These are phyloP conservation scores for Sporisorium scitamineum DNA, from an alignment of 1,284 basidiomycete species.

Conservation along the genomic window DNA sequence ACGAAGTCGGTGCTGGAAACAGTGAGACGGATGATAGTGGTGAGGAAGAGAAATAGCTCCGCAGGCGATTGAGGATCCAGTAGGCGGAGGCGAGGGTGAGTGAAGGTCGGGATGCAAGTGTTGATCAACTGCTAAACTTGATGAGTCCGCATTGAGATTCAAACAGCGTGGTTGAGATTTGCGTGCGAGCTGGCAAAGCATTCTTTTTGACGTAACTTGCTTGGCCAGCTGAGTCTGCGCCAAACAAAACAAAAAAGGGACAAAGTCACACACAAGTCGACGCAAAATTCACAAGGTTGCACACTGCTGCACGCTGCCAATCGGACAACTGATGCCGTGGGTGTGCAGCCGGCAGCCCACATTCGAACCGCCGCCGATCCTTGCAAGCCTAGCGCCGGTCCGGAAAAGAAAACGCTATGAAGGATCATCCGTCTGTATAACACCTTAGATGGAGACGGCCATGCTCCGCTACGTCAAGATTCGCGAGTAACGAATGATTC, in stretches of 20 bases:
- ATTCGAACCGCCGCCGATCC: no score
- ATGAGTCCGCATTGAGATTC: no score
- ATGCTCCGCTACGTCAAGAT: no score
- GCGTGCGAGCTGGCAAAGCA: background rate
- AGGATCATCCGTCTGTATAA: no score
- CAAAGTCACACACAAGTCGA: background rate
- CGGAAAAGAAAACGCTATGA: no score
- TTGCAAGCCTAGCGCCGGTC: background rate
- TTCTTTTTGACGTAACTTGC: background rate
- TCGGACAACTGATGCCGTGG: background rate
- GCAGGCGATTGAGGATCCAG: background rate
- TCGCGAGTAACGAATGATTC: no score
- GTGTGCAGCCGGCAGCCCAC: background rate
- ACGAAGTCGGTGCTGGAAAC: background rate
- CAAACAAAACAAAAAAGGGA: background rate
- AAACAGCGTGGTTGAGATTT: background rate
- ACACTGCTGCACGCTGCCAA: background rate
- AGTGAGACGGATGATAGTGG: background rate
- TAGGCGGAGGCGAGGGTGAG: background rate
- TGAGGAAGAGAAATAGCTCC: no score
- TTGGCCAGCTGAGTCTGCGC: background rate
- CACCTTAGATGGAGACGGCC: no score
- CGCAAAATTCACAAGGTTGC: background rate
- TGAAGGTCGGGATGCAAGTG: background rate
- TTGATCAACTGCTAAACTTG: background rate